These are phyloP conservation scores for Plasmodium gallinaceum DNA, from an alignment of 169 alveolate genomes.

Conservation along the genomic window DNA sequence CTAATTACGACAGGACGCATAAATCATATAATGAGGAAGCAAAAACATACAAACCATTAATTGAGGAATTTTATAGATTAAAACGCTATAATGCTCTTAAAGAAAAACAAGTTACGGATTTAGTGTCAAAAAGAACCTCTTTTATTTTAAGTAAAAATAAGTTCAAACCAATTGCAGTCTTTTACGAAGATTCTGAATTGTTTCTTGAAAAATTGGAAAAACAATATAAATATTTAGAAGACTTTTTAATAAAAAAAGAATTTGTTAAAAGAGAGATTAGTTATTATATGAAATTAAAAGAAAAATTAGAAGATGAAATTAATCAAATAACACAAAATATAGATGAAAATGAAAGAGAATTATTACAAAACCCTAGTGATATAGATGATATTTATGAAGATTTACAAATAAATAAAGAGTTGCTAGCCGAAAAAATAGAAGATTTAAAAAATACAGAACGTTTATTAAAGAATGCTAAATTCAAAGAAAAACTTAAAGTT, in stretches of 20 bases:
- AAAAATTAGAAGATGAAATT: conserved; percentile 13
- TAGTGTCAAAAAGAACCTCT: neutral
- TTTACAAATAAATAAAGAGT: conserved; percentile 42
- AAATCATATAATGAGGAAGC: neutral
- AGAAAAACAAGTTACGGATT: neutral
- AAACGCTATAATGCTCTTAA: conserved; percentile 17
- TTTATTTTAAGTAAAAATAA: neutral
- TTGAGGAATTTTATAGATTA: neutral
- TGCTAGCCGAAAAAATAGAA: conserved; percentile 24
- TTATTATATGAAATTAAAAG: neutral
- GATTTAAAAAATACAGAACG: conserved; percentile 13
- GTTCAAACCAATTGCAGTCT: neutral
- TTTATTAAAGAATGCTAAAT: conserved; percentile 4
- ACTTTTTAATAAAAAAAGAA: conserved; percentile 28
- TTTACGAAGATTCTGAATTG: neutral
- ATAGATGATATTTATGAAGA: neutral
- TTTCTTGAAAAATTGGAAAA: conserved; percentile 20
- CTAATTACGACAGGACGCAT: neutral
- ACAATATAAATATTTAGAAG: conserved; percentile 28
- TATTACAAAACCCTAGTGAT: neutral
- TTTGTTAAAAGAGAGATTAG: conserved; percentile 11
- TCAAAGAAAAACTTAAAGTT: conserved; percentile 13
- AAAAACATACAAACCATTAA: neutral
- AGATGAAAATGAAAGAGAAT: conserved; percentile 8
- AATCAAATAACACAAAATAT: neutral